Evolutionary conservation across 169 alveolate species (phyloP).

Genomic region (Amoebophrya sp.): DNA sequence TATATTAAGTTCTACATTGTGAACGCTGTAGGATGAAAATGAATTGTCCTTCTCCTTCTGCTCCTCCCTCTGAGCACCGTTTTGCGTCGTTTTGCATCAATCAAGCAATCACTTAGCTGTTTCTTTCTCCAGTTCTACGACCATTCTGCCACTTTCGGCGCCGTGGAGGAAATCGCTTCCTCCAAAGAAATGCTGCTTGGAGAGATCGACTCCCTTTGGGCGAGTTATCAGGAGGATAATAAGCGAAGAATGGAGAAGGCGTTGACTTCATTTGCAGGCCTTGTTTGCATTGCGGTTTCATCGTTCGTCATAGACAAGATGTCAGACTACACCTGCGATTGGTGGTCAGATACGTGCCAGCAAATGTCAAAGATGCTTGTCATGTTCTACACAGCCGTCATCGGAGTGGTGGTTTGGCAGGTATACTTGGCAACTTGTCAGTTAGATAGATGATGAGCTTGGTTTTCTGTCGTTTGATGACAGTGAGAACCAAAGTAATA

Average conservation of each 20-base stretch:
- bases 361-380: neutral
- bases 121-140: slow-evolving; percentile 22
- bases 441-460: too few relatives aligned
- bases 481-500: too few relatives aligned
- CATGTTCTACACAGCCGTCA: neutral
- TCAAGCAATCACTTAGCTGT: too few relatives aligned
- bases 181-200: neutral
- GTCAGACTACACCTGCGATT: slow-evolving; percentile 36
- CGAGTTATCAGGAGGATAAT: neutral
- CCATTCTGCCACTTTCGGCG: neutral
- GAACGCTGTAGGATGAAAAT: too few relatives aligned
- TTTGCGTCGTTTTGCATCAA: too few relatives aligned
- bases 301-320: slow-evolving; percentile 22
- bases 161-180: neutral
- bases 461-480: too few relatives aligned
- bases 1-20: too few relatives aligned
- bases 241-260: slow-evolving; percentile 34
- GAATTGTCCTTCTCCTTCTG: too few relatives aligned
- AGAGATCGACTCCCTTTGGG: neutral
- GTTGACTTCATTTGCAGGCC: slow-evolving; percentile 28
- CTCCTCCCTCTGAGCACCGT: too few relatives aligned
- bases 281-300: neutral
- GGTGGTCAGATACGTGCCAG: slow-evolving; percentile 13
- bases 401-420: neutral
- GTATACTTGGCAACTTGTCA: neutral